Base-by-base conservation (phyloP, 208 protist species). In the Leishmania tropica region DNA sequence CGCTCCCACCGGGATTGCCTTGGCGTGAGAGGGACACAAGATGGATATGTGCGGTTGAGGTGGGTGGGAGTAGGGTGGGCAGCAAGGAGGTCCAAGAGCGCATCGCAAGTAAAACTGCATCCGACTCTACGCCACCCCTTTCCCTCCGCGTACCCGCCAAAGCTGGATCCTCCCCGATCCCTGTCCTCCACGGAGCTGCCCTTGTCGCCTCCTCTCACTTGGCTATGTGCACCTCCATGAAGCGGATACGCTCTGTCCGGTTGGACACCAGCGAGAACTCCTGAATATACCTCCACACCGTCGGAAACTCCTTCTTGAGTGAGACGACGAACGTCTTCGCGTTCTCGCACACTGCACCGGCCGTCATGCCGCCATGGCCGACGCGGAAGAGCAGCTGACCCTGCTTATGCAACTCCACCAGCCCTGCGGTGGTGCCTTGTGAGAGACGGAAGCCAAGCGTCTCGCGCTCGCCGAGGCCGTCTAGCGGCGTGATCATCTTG, bases 271-370 rank as follows among this genome's bases (percentile, higher is more conserved):
- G 83, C 78, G 92, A 88, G 71, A 97, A 94, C 85, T 97, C 94
- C 60, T 94, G 86, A 17, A 97, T 85, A 75, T 94, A 95, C 83
- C 92, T 92, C 86, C 87, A 96, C 78, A 94, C 90, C 24, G 85
- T 92, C 31, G 94, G 94, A 80, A 90, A 96, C 54, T 96, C 90
- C 78, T 90, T 88, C 83, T 96, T 95, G 24, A 97, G 65, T 15
- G 87, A 70, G 54, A 94, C 84, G 64, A 96, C 84, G 73, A 97
- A 94, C 51, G 76, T 78, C 83, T 97, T 97, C 8, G 93, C 93
- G 80, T 97, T 97, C 42, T 94, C 93, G 71, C 93, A 96, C 28
- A 97, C 85, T 51, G 94, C 93, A n/a, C 94, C 94, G 17, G 92
- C 91, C 15, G 89, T 93, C 93, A 97, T 96, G 35, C 88, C 92